phyloP scores from a whole-genome alignment of 805 yeast genomes.

The Nakazawaea wyomingensis region DNA sequence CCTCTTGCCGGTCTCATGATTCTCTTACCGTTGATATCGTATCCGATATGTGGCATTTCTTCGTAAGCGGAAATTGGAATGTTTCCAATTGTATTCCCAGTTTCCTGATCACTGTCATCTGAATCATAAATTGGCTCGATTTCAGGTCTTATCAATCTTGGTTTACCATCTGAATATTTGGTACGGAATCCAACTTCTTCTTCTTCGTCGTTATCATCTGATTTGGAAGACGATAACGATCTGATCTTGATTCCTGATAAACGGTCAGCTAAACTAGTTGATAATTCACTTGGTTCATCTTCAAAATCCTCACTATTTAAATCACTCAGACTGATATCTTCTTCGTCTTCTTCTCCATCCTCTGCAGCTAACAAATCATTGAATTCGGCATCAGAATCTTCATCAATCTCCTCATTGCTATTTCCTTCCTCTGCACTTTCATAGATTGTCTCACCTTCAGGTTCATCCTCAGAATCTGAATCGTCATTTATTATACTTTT shows the following conservation, averaged over 20 bases:
- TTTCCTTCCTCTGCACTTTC: slow-evolving; percentile 13
- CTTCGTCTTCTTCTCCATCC: slow-evolving; percentile 52
- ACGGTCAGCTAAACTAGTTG: slow-evolving; percentile 46
- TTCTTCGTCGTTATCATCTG: slow-evolving; percentile 25
- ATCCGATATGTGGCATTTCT: slow-evolving; percentile 95
- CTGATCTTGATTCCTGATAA: slow-evolving; percentile 50
- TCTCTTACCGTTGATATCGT: slow-evolving; percentile 94
- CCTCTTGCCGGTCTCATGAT: slow-evolving; percentile 99
- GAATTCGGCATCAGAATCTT: slow-evolving; percentile 58
- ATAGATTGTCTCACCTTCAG: slow-evolving; percentile 14
- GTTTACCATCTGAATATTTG: slow-evolving; percentile 70
- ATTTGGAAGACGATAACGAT: too few relatives aligned
- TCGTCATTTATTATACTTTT: slow-evolving; percentile 16
- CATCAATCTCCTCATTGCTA: slow-evolving; percentile 25
- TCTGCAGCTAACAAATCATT: slow-evolving; percentile 53
- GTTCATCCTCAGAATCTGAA: slow-evolving; percentile 16
- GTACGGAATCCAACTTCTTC: slow-evolving; percentile 34
- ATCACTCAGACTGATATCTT: slow-evolving; percentile 28
- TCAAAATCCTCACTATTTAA: slow-evolving; percentile 41
- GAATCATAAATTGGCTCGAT: slow-evolving; percentile 93
- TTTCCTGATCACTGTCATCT: slow-evolving; percentile 86
- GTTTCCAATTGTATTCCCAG: slow-evolving; percentile 82
- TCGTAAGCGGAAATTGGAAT: slow-evolving; percentile 92
- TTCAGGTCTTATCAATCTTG: slow-evolving; percentile 78
- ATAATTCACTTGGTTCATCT: slow-evolving; percentile 50